Conservation (phyloP, 371 early-diverging fungal species). For the Phascolomyces articulosus region DNA sequence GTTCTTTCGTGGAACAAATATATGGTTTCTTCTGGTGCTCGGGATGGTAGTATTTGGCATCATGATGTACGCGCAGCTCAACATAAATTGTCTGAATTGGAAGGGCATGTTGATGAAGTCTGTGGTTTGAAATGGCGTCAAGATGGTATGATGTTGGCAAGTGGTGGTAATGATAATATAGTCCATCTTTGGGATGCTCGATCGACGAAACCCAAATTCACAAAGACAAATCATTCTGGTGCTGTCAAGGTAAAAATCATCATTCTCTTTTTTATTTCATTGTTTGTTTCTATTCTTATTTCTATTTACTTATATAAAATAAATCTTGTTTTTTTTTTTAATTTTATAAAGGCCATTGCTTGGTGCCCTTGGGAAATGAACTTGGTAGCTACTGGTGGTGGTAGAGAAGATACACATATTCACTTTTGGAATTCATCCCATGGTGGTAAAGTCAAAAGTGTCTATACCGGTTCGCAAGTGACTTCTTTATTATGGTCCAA, state of each 20-base stretch:
- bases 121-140: conserved; percentile 95
- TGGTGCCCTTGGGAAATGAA: conserved; percentile 99
- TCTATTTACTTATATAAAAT: background rate
- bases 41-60: conserved; percentile 90
- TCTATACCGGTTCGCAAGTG: conserved; percentile 93
- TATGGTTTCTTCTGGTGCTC: conserved; percentile 84
- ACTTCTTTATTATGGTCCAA: conserved; percentile 92
- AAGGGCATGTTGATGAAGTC: conserved; percentile 81
- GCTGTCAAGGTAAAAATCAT: conserved; percentile 80
- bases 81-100: conserved; percentile 71
- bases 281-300: background rate
- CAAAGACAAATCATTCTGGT: conserved; percentile 79
- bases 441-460: conserved; percentile 62
- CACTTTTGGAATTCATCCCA: conserved; percentile 95
- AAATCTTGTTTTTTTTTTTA: background rate
- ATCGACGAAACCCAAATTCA: conserved; percentile 62
- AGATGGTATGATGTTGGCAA: conserved; percentile 88
- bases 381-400: conserved; percentile 96
- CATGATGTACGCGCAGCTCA: conserved; percentile 90
- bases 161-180: conserved; percentile 97
- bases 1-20: conserved; percentile 88
- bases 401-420: conserved; percentile 90
- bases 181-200: conserved; percentile 96
- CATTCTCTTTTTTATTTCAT: no score
- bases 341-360: conserved; percentile 82